Evolutionary conservation across 1,139 yeast genomes (phyloP), one percentile per base, ranked within the genome.

Genomic region (Saccharomycopsis phalli): DNA sequence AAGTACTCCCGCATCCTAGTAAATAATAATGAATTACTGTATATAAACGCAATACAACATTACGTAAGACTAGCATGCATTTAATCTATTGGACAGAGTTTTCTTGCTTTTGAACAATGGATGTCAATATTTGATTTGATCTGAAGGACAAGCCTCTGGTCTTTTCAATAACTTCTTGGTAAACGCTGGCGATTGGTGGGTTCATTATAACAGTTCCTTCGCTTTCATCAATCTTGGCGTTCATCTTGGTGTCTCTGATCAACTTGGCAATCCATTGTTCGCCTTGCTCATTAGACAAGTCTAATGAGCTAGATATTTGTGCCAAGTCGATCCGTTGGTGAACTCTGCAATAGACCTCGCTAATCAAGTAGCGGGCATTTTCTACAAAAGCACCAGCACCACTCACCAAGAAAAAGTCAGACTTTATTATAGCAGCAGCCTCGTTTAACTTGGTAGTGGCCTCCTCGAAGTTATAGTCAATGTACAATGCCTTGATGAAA

Each of bases 91-190:
- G 35, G 13, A 29, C 40, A 42, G 40, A 27, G 19, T 17, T 43
- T 25, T 55, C 57, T 46, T 54, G 57, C 45, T 57, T 60, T 41
- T 59, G 60, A 38, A 58, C 47, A 37, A 67, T 61, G 44, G 65
- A 61, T 40, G 60, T 59, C 44, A 73, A 60, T 38, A 72, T 63
- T 56, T 74, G 79, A 53, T 65, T 69, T 22, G 77, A 69, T 53
- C 74, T 66, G 59, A 70, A 74, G 26, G 74, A 67, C 50, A 74
- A 60, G 4, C 75, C 76, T 63, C 73, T 74, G 20, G 80, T 74
- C 56, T 69, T 73, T 50, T 75, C 81, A 51, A 71, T 69, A 33
- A 74, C 71, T 50, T 73, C 76, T 53, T 71, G 76, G 56, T 71
- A 72, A 25, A 69, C 73, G 44, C 65, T 56, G 35, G 63, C 57